Evolutionary conservation across 805 yeast genomes (phyloP).

Genomic region (Saturnispora sanitii): DNA sequence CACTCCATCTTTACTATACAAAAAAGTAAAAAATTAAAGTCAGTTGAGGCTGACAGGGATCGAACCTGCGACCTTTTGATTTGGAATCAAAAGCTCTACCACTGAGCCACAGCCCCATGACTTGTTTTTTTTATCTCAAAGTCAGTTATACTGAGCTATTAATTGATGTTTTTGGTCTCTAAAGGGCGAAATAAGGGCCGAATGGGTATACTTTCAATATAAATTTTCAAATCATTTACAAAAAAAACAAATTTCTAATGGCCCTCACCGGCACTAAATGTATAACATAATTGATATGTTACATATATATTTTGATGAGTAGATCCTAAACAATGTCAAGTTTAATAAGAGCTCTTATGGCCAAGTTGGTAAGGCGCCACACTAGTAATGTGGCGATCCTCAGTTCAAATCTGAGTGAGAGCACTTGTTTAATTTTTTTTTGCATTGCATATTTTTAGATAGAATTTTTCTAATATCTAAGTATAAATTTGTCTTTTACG

Average conservation of each 20-base stretch:
- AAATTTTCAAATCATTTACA: too few relatives aligned
- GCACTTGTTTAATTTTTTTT: conserved; percentile 8
- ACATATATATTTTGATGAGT: too few relatives aligned
- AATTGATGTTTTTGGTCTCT: too few relatives aligned
- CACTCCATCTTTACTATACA: background rate
- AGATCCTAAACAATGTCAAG: too few relatives aligned
- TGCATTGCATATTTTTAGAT: background rate
- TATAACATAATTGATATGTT: too few relatives aligned
- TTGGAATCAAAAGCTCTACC: conserved; percentile 77
- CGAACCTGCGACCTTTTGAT: conserved; percentile 19
- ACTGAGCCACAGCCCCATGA: conserved; percentile 64
- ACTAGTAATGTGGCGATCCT: conserved; percentile 17
- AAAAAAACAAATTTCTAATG: too few relatives aligned
- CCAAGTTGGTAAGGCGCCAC: conserved; percentile 18
- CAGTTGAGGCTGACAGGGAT: conserved; percentile 18
- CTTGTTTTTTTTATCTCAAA: background rate
- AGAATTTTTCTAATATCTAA: too few relatives aligned
- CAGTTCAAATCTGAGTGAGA: conserved; percentile 17
- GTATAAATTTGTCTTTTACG: too few relatives aligned
- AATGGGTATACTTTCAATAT: too few relatives aligned
- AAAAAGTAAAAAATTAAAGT: background rate
- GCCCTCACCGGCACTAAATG: too few relatives aligned
- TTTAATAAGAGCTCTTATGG: conserved; percentile 17
- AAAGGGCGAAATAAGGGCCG: too few relatives aligned
- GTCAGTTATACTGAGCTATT: background rate